These are phyloP conservation scores for Saccharomyces jurei DNA, from an alignment of 805 yeast genomes.

Conservation along the genomic window DNA sequence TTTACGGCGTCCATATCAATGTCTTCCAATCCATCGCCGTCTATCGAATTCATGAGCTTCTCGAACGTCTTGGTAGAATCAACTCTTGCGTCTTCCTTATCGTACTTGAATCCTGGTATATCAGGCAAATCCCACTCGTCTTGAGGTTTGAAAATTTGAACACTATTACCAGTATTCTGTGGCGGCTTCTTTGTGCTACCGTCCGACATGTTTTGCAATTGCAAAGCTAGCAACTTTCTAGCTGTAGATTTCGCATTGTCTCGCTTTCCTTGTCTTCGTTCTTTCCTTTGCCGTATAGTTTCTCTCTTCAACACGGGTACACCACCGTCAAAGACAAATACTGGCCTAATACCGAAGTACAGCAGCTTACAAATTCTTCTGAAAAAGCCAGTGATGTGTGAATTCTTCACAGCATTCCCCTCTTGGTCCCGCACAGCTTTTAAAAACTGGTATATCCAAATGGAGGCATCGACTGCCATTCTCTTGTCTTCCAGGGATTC, in stretches of 20 bases:
- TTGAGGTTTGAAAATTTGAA: slow-evolving; percentile 31
- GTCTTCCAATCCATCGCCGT: slow-evolving; percentile 54
- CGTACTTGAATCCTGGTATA: slow-evolving; percentile 46
- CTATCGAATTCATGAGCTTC: slow-evolving; percentile 45
- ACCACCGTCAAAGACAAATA: slow-evolving; percentile 93
- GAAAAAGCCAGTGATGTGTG: slow-evolving; percentile 94
- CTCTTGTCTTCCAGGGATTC: slow-evolving; percentile 73
- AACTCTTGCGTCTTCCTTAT: slow-evolving; percentile 59
- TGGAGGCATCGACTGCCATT: slow-evolving; percentile 95
- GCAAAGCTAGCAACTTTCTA: slow-evolving; percentile 67
- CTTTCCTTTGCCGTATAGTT: slow-evolving; percentile 67
- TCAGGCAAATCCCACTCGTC: slow-evolving; percentile 87
- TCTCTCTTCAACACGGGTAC: slow-evolving; percentile 77
- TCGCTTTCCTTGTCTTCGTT: slow-evolving; percentile 63
- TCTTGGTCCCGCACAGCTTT: slow-evolving; percentile 86
- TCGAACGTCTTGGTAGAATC: slow-evolving; percentile 66
- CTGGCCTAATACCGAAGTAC: slow-evolving; percentile 79
- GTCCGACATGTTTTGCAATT: slow-evolving; percentile 45
- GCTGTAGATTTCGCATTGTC: slow-evolving; percentile 72
- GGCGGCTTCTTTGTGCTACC: neutral
- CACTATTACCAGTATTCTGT: neutral
- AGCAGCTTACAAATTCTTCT: slow-evolving; percentile 84
- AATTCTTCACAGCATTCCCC: slow-evolving; percentile 66
- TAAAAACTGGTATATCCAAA: slow-evolving; percentile 94
- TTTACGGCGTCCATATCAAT: slow-evolving; percentile 67